Percentiles rank a stretch among this genome's conserved stretches.
Conservation (phyloP, 2,329 filamentous ascomycete genomes). For the Sclerotinia sclerotiorum region DNA sequence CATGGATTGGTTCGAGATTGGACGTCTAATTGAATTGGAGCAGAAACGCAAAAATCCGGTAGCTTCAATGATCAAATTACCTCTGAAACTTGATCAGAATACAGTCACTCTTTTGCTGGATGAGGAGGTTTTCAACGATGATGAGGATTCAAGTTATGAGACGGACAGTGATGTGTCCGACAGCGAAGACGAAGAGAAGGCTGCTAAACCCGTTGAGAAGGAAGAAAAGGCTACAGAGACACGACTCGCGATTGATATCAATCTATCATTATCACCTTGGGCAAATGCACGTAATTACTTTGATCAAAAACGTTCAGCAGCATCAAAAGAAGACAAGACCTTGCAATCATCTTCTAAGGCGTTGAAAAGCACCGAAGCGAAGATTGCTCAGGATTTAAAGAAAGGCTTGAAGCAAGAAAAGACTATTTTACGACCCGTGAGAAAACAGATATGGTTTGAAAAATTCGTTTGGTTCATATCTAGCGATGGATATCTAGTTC, state of each 20-base stretch:
- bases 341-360: slow-evolving; percentile 77
- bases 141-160: slow-evolving; percentile 55
- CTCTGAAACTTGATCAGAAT: slow-evolving; percentile 87
- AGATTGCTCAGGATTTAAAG: slow-evolving; percentile 81
- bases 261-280: slow-evolving; percentile 79
- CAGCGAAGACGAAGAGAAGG: slow-evolving; percentile 51
- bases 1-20: slow-evolving; percentile 97
- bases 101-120: slow-evolving; percentile 77
- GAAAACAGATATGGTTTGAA: slow-evolving; percentile 91
- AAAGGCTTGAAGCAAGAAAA: slow-evolving; percentile 91
- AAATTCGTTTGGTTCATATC: slow-evolving; percentile 97
- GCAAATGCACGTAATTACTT: slow-evolving; percentile 91
- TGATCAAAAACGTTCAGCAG: slow-evolving; percentile 80
- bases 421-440: slow-evolving; percentile 76
- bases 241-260: slow-evolving; percentile 74
- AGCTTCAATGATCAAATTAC: slow-evolving; percentile 80
- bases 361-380: slow-evolving; percentile 85
- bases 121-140: slow-evolving; percentile 58
- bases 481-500: slow-evolving; percentile 88
- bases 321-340: slow-evolving; percentile 85
- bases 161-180: slow-evolving; percentile 66
- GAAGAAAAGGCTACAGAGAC: slow-evolving; percentile 50
- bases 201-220: slow-evolving; percentile 37
- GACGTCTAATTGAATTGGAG: slow-evolving; percentile 82
- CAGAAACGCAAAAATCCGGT: slow-evolving; percentile 79